These are phyloP conservation scores for Sporothrix dimorphospora DNA, from an alignment of 2,329 filamentous ascomycete genomes.

Conservation along the genomic window DNA sequence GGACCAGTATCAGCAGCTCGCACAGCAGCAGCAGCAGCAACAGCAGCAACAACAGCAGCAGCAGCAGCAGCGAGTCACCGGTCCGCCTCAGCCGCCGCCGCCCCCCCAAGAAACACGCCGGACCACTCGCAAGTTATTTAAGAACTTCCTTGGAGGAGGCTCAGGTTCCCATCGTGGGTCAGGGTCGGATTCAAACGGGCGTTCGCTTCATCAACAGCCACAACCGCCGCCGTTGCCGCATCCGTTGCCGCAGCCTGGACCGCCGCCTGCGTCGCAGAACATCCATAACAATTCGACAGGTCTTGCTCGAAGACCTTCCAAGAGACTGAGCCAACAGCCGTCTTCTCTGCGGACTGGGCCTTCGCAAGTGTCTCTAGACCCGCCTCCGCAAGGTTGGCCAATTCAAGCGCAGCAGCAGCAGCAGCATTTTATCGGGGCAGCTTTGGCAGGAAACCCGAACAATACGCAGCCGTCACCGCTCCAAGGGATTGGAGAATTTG, in stretches of 20 bases:
- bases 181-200: conserved; percentile 35
- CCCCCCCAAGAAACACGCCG: conserved; percentile 49
- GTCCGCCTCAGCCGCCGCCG: conserved; percentile 34
- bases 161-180: conserved; percentile 40
- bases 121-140: conserved; percentile 58
- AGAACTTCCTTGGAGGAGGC: conserved; percentile 55
- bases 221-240: conserved; percentile 25
- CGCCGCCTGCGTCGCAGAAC: conserved; percentile 36
- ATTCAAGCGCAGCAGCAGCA: conserved; percentile 29
- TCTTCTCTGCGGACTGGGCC: conserved; percentile 49
- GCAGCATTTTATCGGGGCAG: conserved; percentile 23
- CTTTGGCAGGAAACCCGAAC: not conserved
- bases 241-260: conserved; percentile 27
- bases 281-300: conserved; percentile 55
- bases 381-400: conserved; percentile 42
- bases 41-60: no score
- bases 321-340: conserved; percentile 56
- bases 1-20: conserved; percentile 36
- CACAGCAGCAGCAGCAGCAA: conserved; percentile 37
- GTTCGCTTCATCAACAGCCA: conserved; percentile 35
- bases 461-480: conserved; percentile 49
- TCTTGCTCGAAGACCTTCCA: conserved; percentile 59
- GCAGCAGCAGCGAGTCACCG: conserved; percentile 32
- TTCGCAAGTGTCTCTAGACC: conserved; percentile 45
- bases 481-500: conserved; percentile 48